Conservation (phyloP, 495 filamentous ascomycete genomes). For the Hyaloscypha bicolor region DNA sequence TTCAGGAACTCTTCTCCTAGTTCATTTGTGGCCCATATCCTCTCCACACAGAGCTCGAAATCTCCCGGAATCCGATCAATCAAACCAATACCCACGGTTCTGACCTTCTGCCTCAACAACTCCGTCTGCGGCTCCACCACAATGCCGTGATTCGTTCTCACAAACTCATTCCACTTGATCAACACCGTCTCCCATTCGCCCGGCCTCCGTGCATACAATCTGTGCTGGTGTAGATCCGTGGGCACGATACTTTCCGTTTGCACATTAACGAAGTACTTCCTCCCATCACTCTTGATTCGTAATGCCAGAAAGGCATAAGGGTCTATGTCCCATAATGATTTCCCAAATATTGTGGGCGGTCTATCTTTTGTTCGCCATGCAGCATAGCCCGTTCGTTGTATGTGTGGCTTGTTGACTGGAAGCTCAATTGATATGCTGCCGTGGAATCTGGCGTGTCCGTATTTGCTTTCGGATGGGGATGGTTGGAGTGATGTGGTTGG, state of each 20-base stretch:
- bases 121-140: slow-evolving; percentile 91
- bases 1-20: slow-evolving; percentile 43
- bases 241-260: slow-evolving; percentile 92
- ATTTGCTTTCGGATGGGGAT: slow-evolving; percentile 38
- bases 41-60: slow-evolving; percentile 80
- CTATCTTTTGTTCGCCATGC: slow-evolving; percentile 76
- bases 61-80: slow-evolving; percentile 87
- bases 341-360: slow-evolving; percentile 73
- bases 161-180: slow-evolving; percentile 88
- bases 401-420: slow-evolving; percentile 68
- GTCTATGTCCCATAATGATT: slow-evolving; percentile 82
- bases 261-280: slow-evolving; percentile 92
- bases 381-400: slow-evolving; percentile 80
- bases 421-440: slow-evolving; percentile 86
- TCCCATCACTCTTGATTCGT: slow-evolving; percentile 87
- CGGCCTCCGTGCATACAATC: slow-evolving; percentile 77
- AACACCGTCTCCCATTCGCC: slow-evolving; percentile 93
- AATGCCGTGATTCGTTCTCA: slow-evolving; percentile 87
- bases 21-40: slow-evolving; percentile 80
- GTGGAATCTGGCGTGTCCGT: slow-evolving; percentile 71
- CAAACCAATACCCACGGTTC: slow-evolving; percentile 82
- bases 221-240: slow-evolving; percentile 94
- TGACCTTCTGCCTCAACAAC: slow-evolving; percentile 79
- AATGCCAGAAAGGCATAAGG: slow-evolving; percentile 85
- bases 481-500: slow-evolving; percentile 35